Evolutionary conservation across 2,329 filamentous ascomycete species (phyloP).

Genomic region (Teratosphaeria pseudoeucalypti): DNA sequence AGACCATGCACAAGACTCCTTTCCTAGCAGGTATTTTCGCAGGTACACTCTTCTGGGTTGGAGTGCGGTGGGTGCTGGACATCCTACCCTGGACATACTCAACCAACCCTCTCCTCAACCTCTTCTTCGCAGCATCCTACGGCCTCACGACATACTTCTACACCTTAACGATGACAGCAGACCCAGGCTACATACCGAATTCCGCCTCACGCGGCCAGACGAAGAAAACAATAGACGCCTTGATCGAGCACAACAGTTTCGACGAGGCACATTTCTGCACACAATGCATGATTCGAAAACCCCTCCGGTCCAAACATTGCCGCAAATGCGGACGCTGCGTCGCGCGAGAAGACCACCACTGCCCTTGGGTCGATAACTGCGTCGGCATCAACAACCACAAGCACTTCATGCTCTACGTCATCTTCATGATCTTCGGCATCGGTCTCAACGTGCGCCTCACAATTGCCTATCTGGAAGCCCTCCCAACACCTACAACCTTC

Average conservation of each 20-base stretch:
- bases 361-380: conserved; percentile 96
- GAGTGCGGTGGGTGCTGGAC: conserved; percentile 61
- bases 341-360: conserved; percentile 94
- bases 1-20: conserved; percentile 81
- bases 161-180: conserved; percentile 68
- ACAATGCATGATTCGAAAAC: conserved; percentile 86
- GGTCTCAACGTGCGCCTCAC: conserved; percentile 59
- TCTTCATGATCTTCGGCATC: conserved; percentile 67
- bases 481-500: conserved; percentile 8
- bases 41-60: conserved; percentile 71
- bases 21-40: conserved; percentile 93
- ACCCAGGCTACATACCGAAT: conserved; percentile 90
- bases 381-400: conserved; percentile 92
- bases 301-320: conserved; percentile 92
- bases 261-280: conserved; percentile 93
- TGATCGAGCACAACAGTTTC: conserved; percentile 77
- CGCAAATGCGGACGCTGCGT: conserved; percentile 84
- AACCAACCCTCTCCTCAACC: conserved; percentile 61
- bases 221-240: conserved; percentile 76
- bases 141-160: conserved; percentile 76
- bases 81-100: conserved; percentile 65
- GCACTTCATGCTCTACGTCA: conserved; percentile 85
- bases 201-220: conserved; percentile 81
- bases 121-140: conserved; percentile 59
- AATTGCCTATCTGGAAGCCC: conserved; percentile 31